Percentiles rank a stretch among this genome's conserved stretches.
phyloP scores from a whole-genome alignment of 2,329 filamentous ascomycete genomes.

The Microsporum audouinii region DNA sequence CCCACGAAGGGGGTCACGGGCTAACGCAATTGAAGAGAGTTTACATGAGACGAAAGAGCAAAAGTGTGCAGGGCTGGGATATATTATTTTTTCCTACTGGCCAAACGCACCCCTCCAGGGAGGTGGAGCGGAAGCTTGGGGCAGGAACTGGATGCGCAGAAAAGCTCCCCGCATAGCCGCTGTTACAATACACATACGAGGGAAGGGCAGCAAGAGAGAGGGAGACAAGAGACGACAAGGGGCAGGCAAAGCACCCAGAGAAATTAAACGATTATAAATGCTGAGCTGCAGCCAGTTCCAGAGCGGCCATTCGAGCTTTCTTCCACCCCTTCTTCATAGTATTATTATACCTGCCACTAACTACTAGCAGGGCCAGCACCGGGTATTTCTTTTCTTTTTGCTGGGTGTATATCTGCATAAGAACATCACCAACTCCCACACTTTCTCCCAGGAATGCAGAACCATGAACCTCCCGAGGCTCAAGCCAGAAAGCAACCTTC shows the following conservation, averaged over 20 bases:
- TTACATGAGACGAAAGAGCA: background rate
- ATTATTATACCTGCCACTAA: background rate
- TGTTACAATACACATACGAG: background rate
- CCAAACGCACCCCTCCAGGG: background rate
- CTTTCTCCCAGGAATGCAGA: background rate
- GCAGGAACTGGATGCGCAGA: background rate
- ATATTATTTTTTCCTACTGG: slow-evolving; percentile 1
- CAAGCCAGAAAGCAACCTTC: background rate
- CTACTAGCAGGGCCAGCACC: background rate
- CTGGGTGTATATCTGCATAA: background rate
- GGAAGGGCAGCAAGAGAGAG: background rate
- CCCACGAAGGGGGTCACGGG: slow-evolving; percentile 1
- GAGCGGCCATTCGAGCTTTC: background rate
- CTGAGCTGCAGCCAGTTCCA: background rate
- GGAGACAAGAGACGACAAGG: background rate
- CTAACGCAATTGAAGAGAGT: background rate
- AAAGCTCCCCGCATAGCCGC: slow-evolving; percentile 1
- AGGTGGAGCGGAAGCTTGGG: slow-evolving; percentile 4
- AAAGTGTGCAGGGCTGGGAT: background rate
- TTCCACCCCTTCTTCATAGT: background rate
- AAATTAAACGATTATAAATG: slow-evolving; percentile 3
- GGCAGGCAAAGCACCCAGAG: background rate
- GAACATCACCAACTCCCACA: background rate
- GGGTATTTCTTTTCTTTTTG: background rate
- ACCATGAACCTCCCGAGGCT: background rate